Percentiles rank a stretch among this genome's conserved stretches.
Evolutionary conservation across 2,329 filamentous ascomycete species (phyloP).

Genomic region (Thielaviopsis musarum): DNA sequence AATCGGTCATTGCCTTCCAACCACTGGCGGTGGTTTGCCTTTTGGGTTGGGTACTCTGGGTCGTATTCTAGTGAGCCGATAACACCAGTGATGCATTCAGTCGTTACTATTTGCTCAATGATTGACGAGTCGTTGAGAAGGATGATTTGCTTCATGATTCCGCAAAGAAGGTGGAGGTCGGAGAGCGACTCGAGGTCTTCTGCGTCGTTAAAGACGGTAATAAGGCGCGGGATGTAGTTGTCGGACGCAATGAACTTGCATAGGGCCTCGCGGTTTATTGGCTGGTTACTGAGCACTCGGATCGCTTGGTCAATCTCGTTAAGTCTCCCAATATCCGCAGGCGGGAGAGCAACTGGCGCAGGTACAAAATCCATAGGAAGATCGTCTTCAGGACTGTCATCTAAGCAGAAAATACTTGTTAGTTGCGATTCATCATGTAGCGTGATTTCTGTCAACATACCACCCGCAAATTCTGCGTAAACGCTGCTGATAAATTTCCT

Average conservation of each 20-base stretch:
- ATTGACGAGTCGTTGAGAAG: slow-evolving; percentile 88
- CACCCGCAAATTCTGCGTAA: slow-evolving; percentile 49
- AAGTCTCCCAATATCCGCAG: slow-evolving; percentile 67
- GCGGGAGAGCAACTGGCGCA: slow-evolving; percentile 55
- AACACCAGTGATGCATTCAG: slow-evolving; percentile 76
- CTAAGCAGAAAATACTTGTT: slow-evolving; percentile 24
- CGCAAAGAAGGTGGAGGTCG: slow-evolving; percentile 83
- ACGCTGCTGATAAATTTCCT: slow-evolving; percentile 87
- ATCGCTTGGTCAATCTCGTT: slow-evolving; percentile 73
- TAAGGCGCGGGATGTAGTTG: slow-evolving; percentile 74
- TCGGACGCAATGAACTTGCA: slow-evolving; percentile 74
- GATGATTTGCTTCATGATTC: slow-evolving; percentile 94
- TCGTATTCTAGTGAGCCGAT: slow-evolving; percentile 96
- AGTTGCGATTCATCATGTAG: slow-evolving; percentile 13
- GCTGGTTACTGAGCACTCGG: slow-evolving; percentile 57
- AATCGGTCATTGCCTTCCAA: slow-evolving; percentile 75
- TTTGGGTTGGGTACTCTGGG: slow-evolving; percentile 92
- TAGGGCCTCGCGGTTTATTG: slow-evolving; percentile 65
- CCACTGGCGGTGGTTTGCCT: slow-evolving; percentile 92
- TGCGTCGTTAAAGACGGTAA: slow-evolving; percentile 71
- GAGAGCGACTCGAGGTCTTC: slow-evolving; percentile 78
- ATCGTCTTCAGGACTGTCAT: slow-evolving; percentile 82
- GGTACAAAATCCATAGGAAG: slow-evolving; percentile 50
- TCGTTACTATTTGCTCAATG: slow-evolving; percentile 83
- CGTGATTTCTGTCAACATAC: neutral